phyloP scores from a whole-genome alignment of 768 basidiomycete genomes.

The Multifurca ochricompacta region DNA sequence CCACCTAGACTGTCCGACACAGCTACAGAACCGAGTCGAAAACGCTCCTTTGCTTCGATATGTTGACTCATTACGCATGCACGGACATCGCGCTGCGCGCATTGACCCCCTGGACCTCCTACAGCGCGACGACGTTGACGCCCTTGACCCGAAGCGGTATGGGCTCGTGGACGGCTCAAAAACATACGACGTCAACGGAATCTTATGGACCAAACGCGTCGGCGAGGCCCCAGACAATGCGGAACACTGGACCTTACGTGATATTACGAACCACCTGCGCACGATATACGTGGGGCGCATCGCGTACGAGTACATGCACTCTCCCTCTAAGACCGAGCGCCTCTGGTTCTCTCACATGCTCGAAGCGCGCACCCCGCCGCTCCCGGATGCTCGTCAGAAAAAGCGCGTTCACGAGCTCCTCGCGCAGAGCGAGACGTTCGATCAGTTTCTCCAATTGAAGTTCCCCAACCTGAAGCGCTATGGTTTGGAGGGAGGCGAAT shows the following conservation, averaged over 20 bases:
- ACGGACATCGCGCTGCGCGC: conserved; percentile 76
- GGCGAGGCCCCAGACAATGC: conserved; percentile 28
- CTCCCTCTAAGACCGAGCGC: conserved; percentile 75
- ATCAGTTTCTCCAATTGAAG: conserved; percentile 78
- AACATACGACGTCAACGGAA: conserved; percentile 69
- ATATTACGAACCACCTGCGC: conserved; percentile 64
- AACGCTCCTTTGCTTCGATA: conserved; percentile 83
- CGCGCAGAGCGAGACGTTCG: conserved; percentile 70
- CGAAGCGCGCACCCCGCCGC: conserved; percentile 47
- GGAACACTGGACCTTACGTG: conserved; percentile 55
- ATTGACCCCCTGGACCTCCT: conserved; percentile 88
- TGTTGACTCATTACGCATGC: conserved; percentile 80
- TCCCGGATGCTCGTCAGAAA: conserved; percentile 32
- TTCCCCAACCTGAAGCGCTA: conserved; percentile 87
- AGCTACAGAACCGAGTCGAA: conserved; percentile 55
- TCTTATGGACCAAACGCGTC: conserved; percentile 61
- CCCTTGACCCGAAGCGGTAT: conserved; percentile 70
- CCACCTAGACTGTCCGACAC: conserved; percentile 25
- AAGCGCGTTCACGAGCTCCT: conserved; percentile 60
- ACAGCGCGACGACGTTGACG: conserved; percentile 71
- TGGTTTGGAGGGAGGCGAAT: conserved; percentile 88
- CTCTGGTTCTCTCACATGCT: conserved; percentile 85
- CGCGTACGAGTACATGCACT: conserved; percentile 91
- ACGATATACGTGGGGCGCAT: conserved; percentile 76
- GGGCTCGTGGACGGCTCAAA: conserved; percentile 49